Conservation (phyloP, 805 yeast species). For the Sugiyamaella americana region DNA sequence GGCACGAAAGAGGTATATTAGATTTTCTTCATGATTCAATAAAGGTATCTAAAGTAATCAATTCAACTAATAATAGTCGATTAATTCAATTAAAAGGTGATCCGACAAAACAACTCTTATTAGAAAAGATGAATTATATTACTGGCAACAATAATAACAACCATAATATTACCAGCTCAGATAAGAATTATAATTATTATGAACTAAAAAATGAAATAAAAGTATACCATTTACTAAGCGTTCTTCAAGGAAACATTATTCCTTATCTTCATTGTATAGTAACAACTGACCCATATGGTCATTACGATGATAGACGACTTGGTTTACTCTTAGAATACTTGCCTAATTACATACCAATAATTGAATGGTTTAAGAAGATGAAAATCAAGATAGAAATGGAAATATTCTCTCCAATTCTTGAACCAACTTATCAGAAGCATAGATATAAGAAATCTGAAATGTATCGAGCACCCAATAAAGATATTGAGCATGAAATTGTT, state of each 20-base stretch:
- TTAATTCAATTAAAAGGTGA: background rate
- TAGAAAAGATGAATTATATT: constrained; percentile 1
- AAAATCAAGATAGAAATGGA: background rate
- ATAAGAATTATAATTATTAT: background rate
- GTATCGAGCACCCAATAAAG: background rate
- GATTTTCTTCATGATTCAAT: background rate
- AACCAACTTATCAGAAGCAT: background rate
- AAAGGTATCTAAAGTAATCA: background rate
- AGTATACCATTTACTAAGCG: constrained; percentile 7
- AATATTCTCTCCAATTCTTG: background rate
- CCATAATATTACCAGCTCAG: no score
- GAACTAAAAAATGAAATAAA: constrained; percentile 4
- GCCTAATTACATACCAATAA: constrained; percentile 4
- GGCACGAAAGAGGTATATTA: background rate
- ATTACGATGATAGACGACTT: constrained; percentile 1
- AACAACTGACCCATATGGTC: constrained; percentile 15
- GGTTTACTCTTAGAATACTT: constrained; percentile 12
- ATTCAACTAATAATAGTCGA: background rate
- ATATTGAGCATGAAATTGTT: background rate
- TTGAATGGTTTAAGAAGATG: constrained; percentile 10
- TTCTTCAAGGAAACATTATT: constrained; percentile 14
- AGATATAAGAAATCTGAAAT: background rate
- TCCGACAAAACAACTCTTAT: background rate
- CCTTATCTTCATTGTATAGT: constrained; percentile 14
- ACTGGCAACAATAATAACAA: background rate